Conservation (phyloP, 768 basidiomycete species). For the Suillus clintonianus region DNA sequence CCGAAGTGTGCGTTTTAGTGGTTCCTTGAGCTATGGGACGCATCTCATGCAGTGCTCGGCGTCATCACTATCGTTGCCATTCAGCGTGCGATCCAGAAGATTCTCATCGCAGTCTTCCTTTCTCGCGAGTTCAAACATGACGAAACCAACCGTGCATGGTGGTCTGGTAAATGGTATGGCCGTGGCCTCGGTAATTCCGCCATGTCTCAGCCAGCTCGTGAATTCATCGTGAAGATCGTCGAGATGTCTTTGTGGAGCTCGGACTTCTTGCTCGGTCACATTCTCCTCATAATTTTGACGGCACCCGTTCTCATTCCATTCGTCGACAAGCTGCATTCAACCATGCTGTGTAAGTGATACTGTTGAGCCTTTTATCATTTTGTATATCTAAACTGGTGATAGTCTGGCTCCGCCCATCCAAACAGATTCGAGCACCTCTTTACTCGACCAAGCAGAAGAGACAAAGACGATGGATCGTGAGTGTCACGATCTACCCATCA, state of each 20-base stretch:
- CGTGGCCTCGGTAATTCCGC: constrained; percentile 89
- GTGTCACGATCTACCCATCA: constrained; percentile 22
- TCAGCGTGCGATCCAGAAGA: constrained; percentile 91
- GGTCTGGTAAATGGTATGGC: constrained; percentile 99
- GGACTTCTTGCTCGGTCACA: constrained; percentile 86
- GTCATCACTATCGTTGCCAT: constrained; percentile 87
- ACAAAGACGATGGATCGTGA: constrained; percentile 87
- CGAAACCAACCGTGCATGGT: constrained; percentile 98
- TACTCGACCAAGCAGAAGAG: constrained; percentile 95
- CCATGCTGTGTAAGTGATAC: constrained; percentile 76
- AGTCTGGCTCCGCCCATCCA: constrained; percentile 96
- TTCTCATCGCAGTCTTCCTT: constrained; percentile 90
- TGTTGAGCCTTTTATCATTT: constrained; percentile 5
- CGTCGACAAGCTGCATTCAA: constrained; percentile 87
- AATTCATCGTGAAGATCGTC: constrained; percentile 97
- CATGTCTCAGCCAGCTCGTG: constrained; percentile 93
- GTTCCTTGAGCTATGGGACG: constrained; percentile 96
- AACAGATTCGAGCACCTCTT: constrained; percentile 90
- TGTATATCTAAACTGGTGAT: constrained; percentile 12
- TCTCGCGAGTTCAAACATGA: constrained; percentile 99
- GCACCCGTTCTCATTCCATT: constrained; percentile 85
- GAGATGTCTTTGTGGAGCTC: constrained; percentile 97
- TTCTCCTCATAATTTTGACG: constrained; percentile 86
- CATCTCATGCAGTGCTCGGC: constrained; percentile 94
- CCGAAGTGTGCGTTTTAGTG: constrained; percentile 50